phyloP scores from a whole-genome alignment of 306 rosid species.

The Vigna reflexopilosa region DNA sequence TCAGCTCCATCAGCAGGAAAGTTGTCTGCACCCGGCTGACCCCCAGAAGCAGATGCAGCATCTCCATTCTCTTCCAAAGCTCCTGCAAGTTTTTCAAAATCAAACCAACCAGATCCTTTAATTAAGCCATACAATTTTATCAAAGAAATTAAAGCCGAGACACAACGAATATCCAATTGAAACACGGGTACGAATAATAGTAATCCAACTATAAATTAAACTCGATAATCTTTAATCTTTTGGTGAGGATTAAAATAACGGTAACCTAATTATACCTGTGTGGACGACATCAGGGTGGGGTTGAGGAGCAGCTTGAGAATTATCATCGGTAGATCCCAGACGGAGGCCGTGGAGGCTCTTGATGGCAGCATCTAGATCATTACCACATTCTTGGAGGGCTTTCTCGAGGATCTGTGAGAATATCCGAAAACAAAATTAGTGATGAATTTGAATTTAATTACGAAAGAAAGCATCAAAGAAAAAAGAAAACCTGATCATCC shows the following conservation, averaged over 20 bases:
- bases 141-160: neutral
- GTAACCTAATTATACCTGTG: conserved; percentile 46
- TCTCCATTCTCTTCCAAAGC: conserved; percentile 45
- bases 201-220: neutral
- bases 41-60: conserved; percentile 49
- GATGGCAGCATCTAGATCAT: conserved; percentile 88
- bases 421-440: neutral
- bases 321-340: conserved; percentile 61
- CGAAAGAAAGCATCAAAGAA: neutral
- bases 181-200: neutral
- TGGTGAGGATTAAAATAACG: neutral
- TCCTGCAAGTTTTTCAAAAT: conserved; percentile 49
- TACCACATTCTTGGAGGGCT: conserved; percentile 79
- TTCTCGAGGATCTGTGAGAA: conserved; percentile 69
- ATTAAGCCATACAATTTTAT: neutral
- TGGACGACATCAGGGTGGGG: conserved; percentile 49
- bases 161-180: conserved; percentile 2
- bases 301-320: conserved; percentile 38
- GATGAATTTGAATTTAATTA: neutral
- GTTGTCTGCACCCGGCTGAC: conserved; percentile 51
- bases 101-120: neutral
- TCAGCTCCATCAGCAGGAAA: conserved; percentile 78
- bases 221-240: neutral
- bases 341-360: conserved; percentile 68
- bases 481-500: conserved; percentile 62